phyloP scores from a whole-genome alignment of 1,284 basidiomycete species.

The Apiotrichum siamense region DNA sequence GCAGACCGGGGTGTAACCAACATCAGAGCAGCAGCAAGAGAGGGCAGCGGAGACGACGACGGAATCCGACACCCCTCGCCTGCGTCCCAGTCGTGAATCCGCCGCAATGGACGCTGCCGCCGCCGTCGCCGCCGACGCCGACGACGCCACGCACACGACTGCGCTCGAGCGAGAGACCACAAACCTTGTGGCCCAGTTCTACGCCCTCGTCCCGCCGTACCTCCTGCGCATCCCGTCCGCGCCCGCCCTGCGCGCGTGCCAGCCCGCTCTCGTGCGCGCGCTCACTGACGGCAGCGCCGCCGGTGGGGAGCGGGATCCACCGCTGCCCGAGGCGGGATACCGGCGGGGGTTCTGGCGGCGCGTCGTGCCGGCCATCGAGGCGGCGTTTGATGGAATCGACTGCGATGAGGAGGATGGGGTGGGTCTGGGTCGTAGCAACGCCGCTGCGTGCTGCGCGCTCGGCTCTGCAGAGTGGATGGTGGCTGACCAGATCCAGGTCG shows the following conservation, averaged over 20 bases:
- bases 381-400: constrained; percentile 11
- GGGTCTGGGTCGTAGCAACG: constrained; percentile 1
- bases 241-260: constrained; percentile 20
- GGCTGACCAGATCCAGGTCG: constrained; percentile 22
- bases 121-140: too few species aligned
- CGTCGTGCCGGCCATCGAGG: constrained; percentile 26
- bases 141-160: constrained; percentile 9
- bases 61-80: too few species aligned
- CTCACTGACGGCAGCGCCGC: not conserved
- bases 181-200: too few species aligned
- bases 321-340: constrained; percentile 31
- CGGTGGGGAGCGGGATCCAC: constrained; percentile 2
- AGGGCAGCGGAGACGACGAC: too few species aligned
- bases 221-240: constrained; percentile 26
- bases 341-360: constrained; percentile 30
- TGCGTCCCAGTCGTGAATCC: too few species aligned
- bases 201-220: constrained; percentile 38
- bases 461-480: not conserved
- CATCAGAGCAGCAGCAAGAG: too few species aligned
- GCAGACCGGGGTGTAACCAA: too few species aligned
- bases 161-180: too few species aligned
- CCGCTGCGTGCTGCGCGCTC: too few species aligned
- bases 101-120: too few species aligned
- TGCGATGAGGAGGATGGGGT: constrained; percentile 20
- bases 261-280: constrained; percentile 20